Evolutionary conservation across 352 stramenopile species (phyloP).

Genomic region (Pythium brachiatum): DNA sequence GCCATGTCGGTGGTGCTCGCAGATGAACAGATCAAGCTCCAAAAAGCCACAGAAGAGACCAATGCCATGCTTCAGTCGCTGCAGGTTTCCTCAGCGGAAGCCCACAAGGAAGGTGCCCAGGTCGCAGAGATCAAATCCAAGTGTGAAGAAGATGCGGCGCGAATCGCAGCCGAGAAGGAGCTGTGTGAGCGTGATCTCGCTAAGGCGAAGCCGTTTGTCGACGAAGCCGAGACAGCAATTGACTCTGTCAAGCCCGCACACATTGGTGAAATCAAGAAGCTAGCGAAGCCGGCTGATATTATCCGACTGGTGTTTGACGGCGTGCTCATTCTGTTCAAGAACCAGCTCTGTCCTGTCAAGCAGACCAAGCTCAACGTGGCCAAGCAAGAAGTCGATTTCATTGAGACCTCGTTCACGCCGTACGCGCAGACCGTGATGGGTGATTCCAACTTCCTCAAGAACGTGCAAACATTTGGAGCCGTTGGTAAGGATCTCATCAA

Average conservation of each 20-base stretch:
- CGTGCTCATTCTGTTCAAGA: constrained; percentile 96
- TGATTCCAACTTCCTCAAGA: constrained; percentile 96
- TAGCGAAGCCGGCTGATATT: constrained; percentile 97
- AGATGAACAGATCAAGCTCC: constrained; percentile 95
- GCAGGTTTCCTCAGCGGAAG: constrained; percentile 94
- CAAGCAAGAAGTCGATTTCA: constrained; percentile 97
- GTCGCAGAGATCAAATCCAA: constrained; percentile 96
- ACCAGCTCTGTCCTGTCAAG: constrained; percentile 91
- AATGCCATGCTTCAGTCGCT: constrained; percentile 97
- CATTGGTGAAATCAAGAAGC: constrained; percentile 98
- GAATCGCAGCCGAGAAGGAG: constrained; percentile 95
- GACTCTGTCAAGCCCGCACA: constrained; percentile 97
- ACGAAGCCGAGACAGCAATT: constrained; percentile 97
- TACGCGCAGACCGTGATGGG: constrained; percentile 96
- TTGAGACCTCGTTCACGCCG: constrained; percentile 96
- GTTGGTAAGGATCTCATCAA: constrained; percentile 98
- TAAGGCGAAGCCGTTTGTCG: constrained; percentile 97
- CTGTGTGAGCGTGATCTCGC: constrained; percentile 95
- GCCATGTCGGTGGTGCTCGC: constrained; percentile 97
- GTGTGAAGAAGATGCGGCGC: constrained; percentile 94
- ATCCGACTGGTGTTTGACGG: constrained; percentile 98
- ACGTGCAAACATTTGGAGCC: constrained; percentile 94
- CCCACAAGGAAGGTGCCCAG: constrained; percentile 97
- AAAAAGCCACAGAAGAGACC: constrained; percentile 95
- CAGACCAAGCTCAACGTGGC: constrained; percentile 94